These are phyloP conservation scores for Silene noctiflora DNA, from an alignment of 179 eudicot species.

Conservation along the genomic window DNA sequence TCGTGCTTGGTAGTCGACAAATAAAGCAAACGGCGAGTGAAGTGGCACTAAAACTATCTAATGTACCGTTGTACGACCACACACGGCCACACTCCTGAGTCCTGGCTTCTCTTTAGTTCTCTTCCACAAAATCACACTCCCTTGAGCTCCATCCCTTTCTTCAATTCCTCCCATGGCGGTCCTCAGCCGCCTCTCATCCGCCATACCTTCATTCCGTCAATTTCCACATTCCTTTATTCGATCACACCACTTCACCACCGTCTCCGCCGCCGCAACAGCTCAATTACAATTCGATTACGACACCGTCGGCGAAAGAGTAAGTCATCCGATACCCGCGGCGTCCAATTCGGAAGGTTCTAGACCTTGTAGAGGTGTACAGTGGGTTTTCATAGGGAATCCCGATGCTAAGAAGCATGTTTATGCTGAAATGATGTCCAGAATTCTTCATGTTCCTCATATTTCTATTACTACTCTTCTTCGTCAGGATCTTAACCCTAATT, in stretches of 20 bases:
- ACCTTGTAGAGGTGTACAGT: conserved; percentile 37
- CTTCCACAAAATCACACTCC: conserved; percentile 1
- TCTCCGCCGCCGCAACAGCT: conserved; percentile 24
- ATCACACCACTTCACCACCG: neutral
- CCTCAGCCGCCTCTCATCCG: conserved; percentile 21
- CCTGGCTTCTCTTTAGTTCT: no score
- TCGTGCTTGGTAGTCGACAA: no score
- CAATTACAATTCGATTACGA: conserved; percentile 29
- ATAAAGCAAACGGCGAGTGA: no score
- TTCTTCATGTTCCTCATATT: conserved; percentile 44
- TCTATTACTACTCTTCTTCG: conserved; percentile 41
- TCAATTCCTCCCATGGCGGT: conserved; percentile 22
- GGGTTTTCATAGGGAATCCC: conserved; percentile 48
- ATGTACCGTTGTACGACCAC: no score
- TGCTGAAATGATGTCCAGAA: conserved; percentile 42
- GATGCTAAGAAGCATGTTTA: conserved; percentile 40
- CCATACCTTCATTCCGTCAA: conserved; percentile 1
- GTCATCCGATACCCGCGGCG: conserved; percentile 1
- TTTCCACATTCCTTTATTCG: neutral
- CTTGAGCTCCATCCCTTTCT: neutral
- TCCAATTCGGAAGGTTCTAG: conserved; percentile 19
- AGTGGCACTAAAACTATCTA: no score
- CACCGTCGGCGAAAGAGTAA: neutral
- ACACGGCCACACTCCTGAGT: neutral
- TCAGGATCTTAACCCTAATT: conserved; percentile 46